Evolutionary conservation across 768 basidiomycete genomes (phyloP), one percentile per base, ranked within the genome.

Genomic region (Termitomyces eurrhizus): DNA sequence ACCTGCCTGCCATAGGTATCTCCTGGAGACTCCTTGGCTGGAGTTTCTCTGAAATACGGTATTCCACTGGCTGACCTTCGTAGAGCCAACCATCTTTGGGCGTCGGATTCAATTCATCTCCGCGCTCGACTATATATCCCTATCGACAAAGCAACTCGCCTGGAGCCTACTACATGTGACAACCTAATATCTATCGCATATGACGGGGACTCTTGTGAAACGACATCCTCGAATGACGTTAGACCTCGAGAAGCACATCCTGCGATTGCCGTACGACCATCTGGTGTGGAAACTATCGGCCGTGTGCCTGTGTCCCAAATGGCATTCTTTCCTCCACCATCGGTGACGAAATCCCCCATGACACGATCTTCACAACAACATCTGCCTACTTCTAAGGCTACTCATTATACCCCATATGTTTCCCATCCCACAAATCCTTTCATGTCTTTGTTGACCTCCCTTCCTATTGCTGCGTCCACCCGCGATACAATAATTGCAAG

Each of bases 81-180:
- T 52, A 81, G 87, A 65, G 87, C 88, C 52, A 99, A 99, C 72
- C 92, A 95, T 64, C 78, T 99, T 8, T 99, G 97, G 97, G 72
- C 93, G 7, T 89, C 92, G 7, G 97, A 98, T 70, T 83, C 93
- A 1, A 90, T 99, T 50, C 93, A 96, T 74, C 82, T 95, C 37
- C 89, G 95, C 33, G 86, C 86, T 50, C 78, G 85, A 7, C 83
- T 97, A 39, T 87, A 90, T 67, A 88, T 98, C 59, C 94, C 95
- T 0, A 68, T 88, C 39, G 84, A 88, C 54, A 79, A 79, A 62
- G 79, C 84, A 26, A 75, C 80, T 35, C 80, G 80, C 26, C 74
- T 80, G 50, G 76, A 70, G 46, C 75, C 79, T 57, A 71, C 67
- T 57, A 56, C 72, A 46, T 60, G 64, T 36, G 66, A 71, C 50